Base-by-base conservation (phyloP, 2,329 filamentous ascomycete species). In the Colletotrichum filicis region DNA sequence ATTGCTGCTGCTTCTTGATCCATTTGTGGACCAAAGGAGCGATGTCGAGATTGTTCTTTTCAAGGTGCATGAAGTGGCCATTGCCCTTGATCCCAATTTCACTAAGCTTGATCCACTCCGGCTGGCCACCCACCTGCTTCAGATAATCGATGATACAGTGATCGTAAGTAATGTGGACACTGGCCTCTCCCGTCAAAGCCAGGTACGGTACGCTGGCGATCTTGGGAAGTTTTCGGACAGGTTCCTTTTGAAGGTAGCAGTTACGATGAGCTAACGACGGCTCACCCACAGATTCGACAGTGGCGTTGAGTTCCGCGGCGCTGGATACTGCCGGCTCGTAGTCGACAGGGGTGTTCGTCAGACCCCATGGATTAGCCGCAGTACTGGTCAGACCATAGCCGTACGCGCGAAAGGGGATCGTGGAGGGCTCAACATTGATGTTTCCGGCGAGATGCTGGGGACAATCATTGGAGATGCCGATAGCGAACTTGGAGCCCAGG, bases 101-200 rank as follows among this genome's bases (percentile, higher is more conserved):
- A 4, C 79, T 82, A 63, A 89, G 79, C 73, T 85, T 82, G 74
- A 87, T 78, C 78, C 83, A 83, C 66, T 86, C 83, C 1, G 83
- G 82, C 4, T 78, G 77, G 4, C 84, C 84, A 2, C 87, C 86
- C 14, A 82, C 86, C 77, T 89, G 87, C 74, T 79, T 75, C 73
- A 90, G 75, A 75, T 85, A 89, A 49, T 80, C 77, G n/a, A 87
- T 84, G 1, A 85, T 88, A 74, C 87, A 89, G 75, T 88, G 84
- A 71, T 90, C 88, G 75, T 89, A 89, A 24, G 82, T 80, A 16
- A 83, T 82, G 79, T 90, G 87, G 59, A 85, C 88, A 32, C 84
- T 86, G 9, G 87, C 85, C 75, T 89, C 86, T 14, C 82, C 80
- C 0, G 86, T 88, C 26, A 87, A 78, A 19, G 88, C 78, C 16